Evolutionary conservation across 768 basidiomycete species (phyloP).

Genomic region (Pisolithus microcarpus): DNA sequence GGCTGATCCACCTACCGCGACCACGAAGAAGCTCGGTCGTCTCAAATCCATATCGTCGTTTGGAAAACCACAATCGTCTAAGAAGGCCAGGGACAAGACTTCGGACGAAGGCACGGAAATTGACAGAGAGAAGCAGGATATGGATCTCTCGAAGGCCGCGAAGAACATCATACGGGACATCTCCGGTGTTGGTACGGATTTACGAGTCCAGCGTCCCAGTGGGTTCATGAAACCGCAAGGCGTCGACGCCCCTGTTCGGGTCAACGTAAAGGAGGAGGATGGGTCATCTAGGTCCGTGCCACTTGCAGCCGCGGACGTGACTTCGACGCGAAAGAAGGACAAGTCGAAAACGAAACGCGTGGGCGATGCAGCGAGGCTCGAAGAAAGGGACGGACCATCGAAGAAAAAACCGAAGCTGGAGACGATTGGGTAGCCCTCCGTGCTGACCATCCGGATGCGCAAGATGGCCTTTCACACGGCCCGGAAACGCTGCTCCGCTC

Average conservation of each 20-base stretch:
- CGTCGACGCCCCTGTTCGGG: constrained; percentile 14
- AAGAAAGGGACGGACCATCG: not conserved
- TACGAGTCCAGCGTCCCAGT: constrained; percentile 26
- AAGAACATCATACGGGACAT: constrained; percentile 41
- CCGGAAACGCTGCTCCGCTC: not conserved
- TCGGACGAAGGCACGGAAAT: not conserved
- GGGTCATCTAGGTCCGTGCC: not conserved
- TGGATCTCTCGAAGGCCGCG: constrained; percentile 32
- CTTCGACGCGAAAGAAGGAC: not conserved
- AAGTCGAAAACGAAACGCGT: not conserved
- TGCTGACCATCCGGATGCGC: not conserved
- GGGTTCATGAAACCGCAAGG: constrained; percentile 18
- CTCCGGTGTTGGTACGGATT: constrained; percentile 42
- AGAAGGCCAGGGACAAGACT: constrained; percentile 2
- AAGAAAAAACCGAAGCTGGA: not conserved
- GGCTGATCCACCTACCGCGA: not conserved
- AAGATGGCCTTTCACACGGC: not conserved
- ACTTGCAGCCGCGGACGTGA: not conserved
- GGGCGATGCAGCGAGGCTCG: not conserved
- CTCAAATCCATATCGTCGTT: constrained; percentile 20
- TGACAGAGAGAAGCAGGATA: constrained; percentile 10
- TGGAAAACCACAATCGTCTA: constrained; percentile 3
- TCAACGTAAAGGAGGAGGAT: constrained; percentile 1
- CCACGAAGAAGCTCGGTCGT: not conserved
- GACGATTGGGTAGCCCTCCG: not conserved